phyloP scores from a whole-genome alignment of 495 filamentous ascomycete genomes.

The Penicillium cosmopolitanum region DNA sequence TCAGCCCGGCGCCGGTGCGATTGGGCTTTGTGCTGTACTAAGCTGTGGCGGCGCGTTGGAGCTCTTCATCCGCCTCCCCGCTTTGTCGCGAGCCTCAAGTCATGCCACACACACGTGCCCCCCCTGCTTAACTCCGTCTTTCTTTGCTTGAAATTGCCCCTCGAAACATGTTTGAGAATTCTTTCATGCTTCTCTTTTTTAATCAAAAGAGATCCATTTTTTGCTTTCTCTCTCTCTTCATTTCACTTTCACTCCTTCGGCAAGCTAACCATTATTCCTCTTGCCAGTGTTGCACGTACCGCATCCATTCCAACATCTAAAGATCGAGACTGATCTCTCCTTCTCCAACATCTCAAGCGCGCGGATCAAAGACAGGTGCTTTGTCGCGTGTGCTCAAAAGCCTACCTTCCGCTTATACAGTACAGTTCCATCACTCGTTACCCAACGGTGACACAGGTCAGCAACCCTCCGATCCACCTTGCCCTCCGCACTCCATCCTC shows the following conservation, averaged over 20 bases:
- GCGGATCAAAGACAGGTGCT: conserved; percentile 29
- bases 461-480: conserved; percentile 9
- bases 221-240: not conserved
- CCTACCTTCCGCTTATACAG: conserved; percentile 7
- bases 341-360: conserved; percentile 14
- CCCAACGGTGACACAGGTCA: conserved; percentile 19
- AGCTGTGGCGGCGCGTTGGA: conserved; percentile 7
- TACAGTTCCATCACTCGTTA: conserved; percentile 3
- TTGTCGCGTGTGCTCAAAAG: conserved; percentile 17
- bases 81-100: conserved; percentile 24
- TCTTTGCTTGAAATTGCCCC: not conserved
- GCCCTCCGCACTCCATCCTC: not conserved
- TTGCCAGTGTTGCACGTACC: conserved; percentile 24
- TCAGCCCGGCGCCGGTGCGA: conserved; percentile 4
- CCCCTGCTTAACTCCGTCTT: conserved; percentile 5
- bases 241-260: not conserved
- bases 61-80: conserved; percentile 14
- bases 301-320: conserved; percentile 16
- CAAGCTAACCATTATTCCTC: not conserved
- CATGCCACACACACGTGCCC: conserved; percentile 28
- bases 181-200: not conserved
- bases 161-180: not conserved
- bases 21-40: conserved; percentile 4
- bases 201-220: too few relatives aligned
- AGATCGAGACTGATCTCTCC: conserved; percentile 17